Evolutionary conservation across 2,329 filamentous ascomycete species (phyloP).

Genomic region (Xylariaceae sp.): DNA sequence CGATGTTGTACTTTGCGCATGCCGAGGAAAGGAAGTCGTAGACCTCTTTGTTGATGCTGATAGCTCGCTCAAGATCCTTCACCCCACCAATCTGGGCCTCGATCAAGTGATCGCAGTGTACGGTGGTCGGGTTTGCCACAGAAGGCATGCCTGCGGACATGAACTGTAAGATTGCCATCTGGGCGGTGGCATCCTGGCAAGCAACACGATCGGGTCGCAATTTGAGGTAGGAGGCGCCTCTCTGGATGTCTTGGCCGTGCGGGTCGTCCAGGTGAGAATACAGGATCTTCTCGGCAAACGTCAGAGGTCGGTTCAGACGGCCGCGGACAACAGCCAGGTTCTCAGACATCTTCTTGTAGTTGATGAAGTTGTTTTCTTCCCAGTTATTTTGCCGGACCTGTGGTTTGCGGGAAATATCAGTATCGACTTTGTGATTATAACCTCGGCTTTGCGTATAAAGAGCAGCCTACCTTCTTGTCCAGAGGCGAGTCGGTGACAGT

Average conservation of each 20-base stretch:
- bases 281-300: conserved; percentile 96
- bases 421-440: no score
- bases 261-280: conserved; percentile 99
- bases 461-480: conserved; percentile 74
- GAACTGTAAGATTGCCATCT: conserved; percentile 99
- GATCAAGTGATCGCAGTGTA: conserved; percentile 99
- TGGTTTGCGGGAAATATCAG: conserved; percentile 34
- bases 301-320: conserved; percentile 90
- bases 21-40: conserved; percentile 95
- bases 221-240: conserved; percentile 93
- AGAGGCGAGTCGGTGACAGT: conserved; percentile 85
- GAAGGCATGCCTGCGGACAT: conserved; percentile 98
- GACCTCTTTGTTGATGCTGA: conserved; percentile 97
- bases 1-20: conserved; percentile 99
- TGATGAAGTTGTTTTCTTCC: conserved; percentile 96
- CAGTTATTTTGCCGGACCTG: conserved; percentile 92
- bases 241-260: conserved; percentile 93
- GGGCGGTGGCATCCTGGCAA: conserved; percentile 98
- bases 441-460: conserved; percentile 1
- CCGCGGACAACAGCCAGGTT: conserved; percentile 89
- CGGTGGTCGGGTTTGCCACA: conserved; percentile 91
- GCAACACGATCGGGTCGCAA: conserved; percentile 96
- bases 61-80: conserved; percentile 90
- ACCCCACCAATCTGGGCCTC: conserved; percentile 91
- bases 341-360: conserved; percentile 99